A percentile compares a stretch with the other conserved stretches of the same genome.
These are phyloP conservation scores for Fusarium veterinarium DNA, from an alignment of 2,329 filamentous ascomycete genomes.

Conservation along the genomic window DNA sequence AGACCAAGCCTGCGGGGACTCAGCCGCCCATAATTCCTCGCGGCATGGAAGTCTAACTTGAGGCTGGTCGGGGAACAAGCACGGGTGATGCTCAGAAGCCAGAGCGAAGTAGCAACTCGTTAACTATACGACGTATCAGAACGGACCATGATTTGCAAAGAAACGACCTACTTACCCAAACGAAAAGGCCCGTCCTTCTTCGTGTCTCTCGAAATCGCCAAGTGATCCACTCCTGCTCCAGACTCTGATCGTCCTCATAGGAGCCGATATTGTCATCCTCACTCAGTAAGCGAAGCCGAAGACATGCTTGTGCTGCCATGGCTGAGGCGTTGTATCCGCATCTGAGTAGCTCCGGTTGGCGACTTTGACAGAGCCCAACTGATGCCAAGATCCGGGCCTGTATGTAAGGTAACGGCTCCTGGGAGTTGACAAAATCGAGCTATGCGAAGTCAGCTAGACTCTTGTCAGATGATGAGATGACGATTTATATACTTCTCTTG, in stretches of 20 bases:
- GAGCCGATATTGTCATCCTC: not conserved
- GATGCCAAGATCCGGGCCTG: not conserved
- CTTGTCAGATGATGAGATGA: accelerated
- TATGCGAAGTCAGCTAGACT: not conserved
- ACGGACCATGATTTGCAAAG: accelerated
- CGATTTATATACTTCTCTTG: not conserved
- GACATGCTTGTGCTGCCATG: not conserved
- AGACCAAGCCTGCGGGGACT: not conserved
- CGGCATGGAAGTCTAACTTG: not conserved
- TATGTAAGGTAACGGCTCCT: not conserved
- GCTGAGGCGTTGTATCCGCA: not conserved
- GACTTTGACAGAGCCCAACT: not conserved
- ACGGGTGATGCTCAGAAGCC: not conserved
- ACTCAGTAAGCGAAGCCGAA: not conserved
- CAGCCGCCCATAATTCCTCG: not conserved
- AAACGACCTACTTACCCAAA: not conserved
- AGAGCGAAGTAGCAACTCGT: not conserved
- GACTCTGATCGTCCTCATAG: not conserved
- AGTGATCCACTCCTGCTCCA: not conserved
- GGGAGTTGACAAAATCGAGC: not conserved
- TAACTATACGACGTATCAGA: not conserved
- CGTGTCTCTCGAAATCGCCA: not conserved
- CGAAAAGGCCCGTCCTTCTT: not conserved
- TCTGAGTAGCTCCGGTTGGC: not conserved
- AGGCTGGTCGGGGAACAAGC: not conserved